Conservation (phyloP, 73 alveolate genomes). For the Tetrahymena elliotti region DNA sequence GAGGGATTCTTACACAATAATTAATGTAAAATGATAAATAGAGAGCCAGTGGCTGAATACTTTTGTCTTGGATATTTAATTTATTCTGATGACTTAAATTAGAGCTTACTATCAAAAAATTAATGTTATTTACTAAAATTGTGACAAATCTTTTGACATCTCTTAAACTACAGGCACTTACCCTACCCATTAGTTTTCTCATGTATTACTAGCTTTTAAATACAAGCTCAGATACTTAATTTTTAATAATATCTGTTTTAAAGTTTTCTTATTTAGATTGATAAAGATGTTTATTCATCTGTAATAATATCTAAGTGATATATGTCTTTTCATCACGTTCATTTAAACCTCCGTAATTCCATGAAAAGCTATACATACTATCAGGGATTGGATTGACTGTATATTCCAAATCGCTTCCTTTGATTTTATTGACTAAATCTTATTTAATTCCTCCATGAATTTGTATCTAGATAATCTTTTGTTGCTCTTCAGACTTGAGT, state of each 20-base stretch:
- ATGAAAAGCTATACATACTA: slow-evolving; percentile 44
- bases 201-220: slow-evolving; percentile 42
- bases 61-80: slow-evolving; percentile 8
- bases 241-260: neutral
- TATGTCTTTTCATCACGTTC: slow-evolving; percentile 46
- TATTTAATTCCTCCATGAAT: slow-evolving; percentile 50
- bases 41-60: neutral
- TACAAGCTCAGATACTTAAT: neutral
- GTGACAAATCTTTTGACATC: slow-evolving; percentile 60
- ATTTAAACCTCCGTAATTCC: slow-evolving; percentile 61
- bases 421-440: slow-evolving; percentile 8
- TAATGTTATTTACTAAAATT: slow-evolving; percentile 41
- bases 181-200: slow-evolving; percentile 33
- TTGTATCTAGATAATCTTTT: neutral
- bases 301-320: slow-evolving; percentile 40
- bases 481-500: neutral
- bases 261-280: neutral
- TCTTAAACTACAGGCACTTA: slow-evolving; percentile 59
- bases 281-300: neutral
- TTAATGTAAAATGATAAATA: slow-evolving; percentile 7
- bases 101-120: neutral
- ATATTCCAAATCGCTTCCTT: slow-evolving; percentile 35
- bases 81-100: slow-evolving; percentile 11
- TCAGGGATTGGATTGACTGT: slow-evolving; percentile 69
- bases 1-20: neutral